Conservation (phyloP, 345 rosid species). For the Lepidium sativum region DNA sequence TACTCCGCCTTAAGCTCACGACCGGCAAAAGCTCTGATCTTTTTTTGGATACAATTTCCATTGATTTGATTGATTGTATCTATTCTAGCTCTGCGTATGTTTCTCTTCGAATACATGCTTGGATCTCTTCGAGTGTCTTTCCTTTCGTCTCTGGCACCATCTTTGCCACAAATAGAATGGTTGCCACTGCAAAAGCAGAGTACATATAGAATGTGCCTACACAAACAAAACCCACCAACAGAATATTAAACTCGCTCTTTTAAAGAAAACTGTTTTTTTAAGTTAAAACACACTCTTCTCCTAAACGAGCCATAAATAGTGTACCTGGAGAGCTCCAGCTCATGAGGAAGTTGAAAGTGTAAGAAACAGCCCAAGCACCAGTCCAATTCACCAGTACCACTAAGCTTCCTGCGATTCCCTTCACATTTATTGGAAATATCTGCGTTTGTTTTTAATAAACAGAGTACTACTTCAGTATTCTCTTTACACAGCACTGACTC, state of each 20-base stretch:
- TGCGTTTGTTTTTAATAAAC: conserved; percentile 24
- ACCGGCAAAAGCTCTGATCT: neutral
- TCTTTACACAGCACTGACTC: neutral
- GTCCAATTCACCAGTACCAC: conserved; percentile 89
- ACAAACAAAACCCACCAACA: neutral
- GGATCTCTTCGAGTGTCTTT: conserved; percentile 85
- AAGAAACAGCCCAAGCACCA: conserved; percentile 91
- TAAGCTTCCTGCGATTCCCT: conserved; percentile 87
- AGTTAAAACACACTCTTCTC: neutral
- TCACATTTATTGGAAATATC: conserved; percentile 82
- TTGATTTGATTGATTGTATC: neutral
- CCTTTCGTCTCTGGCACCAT: conserved; percentile 91
- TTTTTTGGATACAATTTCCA: neutral
- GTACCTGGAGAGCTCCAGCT: conserved; percentile 75
- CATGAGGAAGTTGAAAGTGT: conserved; percentile 76
- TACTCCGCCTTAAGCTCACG: neutral
- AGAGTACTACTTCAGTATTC: neutral
- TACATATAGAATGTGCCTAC: conserved; percentile 75
- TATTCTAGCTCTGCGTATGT: neutral
- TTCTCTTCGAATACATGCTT: conserved; percentile 45
- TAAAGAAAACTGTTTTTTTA: neutral
- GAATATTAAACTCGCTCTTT: neutral
- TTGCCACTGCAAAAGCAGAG: conserved; percentile 50
- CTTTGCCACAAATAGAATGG: conserved; percentile 66
- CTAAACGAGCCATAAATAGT: neutral